Evolutionary conservation across 2,329 filamentous ascomycete genomes (phyloP).

Genomic region (Claviceps purpurea): DNA sequence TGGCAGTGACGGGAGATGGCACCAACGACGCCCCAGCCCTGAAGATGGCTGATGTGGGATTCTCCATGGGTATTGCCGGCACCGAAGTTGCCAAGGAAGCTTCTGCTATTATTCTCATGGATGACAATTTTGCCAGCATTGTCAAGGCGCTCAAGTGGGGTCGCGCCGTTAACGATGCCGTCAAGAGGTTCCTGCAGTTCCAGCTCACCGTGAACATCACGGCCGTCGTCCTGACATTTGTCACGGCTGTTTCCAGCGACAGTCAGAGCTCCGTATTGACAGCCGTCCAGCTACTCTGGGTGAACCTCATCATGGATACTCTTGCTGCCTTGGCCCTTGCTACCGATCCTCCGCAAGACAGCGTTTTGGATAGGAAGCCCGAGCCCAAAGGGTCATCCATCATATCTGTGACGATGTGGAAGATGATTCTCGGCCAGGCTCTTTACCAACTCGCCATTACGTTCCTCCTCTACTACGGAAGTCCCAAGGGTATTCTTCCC

Average conservation of each 20-base stretch:
- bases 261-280: constrained; percentile 65
- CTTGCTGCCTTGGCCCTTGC: constrained; percentile 80
- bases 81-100: constrained; percentile 79
- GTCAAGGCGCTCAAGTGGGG: constrained; percentile 76
- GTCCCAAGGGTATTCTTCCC: constrained; percentile 26
- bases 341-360: constrained; percentile 76
- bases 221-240: constrained; percentile 74
- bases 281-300: constrained; percentile 87
- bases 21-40: constrained; percentile 75
- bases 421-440: constrained; percentile 93
- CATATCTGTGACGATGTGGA: constrained; percentile 93
- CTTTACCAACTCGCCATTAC: constrained; percentile 75
- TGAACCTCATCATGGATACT: constrained; percentile 96
- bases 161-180: constrained; percentile 61
- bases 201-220: constrained; percentile 86
- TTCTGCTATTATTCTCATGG: constrained; percentile 75
- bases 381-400: constrained; percentile 43
- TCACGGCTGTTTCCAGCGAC: constrained; percentile 63
- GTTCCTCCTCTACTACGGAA: constrained; percentile 69
- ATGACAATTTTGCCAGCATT: constrained; percentile 79
- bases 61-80: constrained; percentile 75
- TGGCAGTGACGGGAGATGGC: constrained; percentile 72
- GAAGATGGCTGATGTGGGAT: constrained; percentile 70
- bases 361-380: constrained; percentile 64
- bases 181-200: constrained; percentile 65